Conservation (phyloP, 441 rosid species). For the Bocquillonia castaneifolia region DNA sequence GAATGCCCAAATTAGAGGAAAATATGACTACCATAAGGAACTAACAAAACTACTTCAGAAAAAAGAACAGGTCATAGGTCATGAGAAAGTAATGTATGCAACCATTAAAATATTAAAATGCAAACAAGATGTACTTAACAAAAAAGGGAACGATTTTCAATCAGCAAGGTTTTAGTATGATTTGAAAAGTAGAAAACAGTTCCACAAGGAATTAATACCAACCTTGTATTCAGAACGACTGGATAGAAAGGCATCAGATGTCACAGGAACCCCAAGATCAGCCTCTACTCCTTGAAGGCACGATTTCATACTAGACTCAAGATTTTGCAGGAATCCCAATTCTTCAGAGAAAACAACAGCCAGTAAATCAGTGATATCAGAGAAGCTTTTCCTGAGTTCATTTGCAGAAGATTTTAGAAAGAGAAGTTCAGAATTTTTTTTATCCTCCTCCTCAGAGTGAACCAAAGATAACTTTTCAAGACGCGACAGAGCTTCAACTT, state of each 20-base stretch:
- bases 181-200: not conserved
- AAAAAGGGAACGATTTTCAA: not conserved
- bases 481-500: conserved; percentile 55
- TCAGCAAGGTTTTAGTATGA: not conserved
- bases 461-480: conserved; percentile 48
- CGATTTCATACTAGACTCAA: conserved; percentile 53
- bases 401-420: conserved; percentile 44
- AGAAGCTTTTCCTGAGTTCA: conserved; percentile 47
- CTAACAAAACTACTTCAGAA: not conserved
- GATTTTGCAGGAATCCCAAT: conserved; percentile 56
- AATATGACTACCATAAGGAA: conserved; percentile 12
- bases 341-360: conserved; percentile 56
- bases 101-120: conserved; percentile 7
- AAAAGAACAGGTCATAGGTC: conserved; percentile 9
- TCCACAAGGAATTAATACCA: conserved; percentile 4
- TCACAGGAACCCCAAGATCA: conserved; percentile 32
- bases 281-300: conserved; percentile 42
- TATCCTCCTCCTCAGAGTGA: conserved; percentile 48
- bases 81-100: not conserved
- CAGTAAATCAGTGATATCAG: conserved; percentile 41
- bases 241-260: conserved; percentile 28
- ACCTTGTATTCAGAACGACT: conserved; percentile 49
- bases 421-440: conserved; percentile 45
- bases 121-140: not conserved
- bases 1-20: conserved; percentile 25